phyloP scores from a whole-genome alignment of 768 basidiomycete species.

The Tephrocybe sp. region DNA sequence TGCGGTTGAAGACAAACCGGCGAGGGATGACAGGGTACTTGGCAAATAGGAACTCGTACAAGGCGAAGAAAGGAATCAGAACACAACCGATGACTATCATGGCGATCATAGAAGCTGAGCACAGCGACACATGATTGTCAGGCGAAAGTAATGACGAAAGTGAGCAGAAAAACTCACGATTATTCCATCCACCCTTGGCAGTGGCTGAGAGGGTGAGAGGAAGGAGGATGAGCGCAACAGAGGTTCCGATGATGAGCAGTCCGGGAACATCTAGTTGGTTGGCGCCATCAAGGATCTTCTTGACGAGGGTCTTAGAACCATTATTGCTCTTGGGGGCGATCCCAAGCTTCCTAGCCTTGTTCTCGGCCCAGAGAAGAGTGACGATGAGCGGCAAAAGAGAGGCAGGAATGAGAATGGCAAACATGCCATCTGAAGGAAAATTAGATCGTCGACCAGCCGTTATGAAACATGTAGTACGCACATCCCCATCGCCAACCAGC shows the following conservation, averaged over 20 bases:
- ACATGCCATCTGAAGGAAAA: conserved; percentile 47
- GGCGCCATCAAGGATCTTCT: conserved; percentile 23
- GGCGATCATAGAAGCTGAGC: conserved; percentile 47
- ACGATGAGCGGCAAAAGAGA: conserved; percentile 51
- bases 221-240: conserved; percentile 51
- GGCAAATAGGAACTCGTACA: conserved; percentile 54
- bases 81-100: conserved; percentile 50
- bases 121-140: background rate
- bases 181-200: conserved; percentile 43
- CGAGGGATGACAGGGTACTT: conserved; percentile 59
- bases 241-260: conserved; percentile 48
- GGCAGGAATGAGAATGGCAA: conserved; percentile 54
- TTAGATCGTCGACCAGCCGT: background rate
- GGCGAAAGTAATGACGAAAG: background rate
- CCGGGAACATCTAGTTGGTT: conserved; percentile 49
- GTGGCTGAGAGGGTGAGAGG: conserved; percentile 50
- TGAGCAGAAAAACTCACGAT: conserved; percentile 47
- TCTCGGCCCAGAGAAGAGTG: conserved; percentile 56
- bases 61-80: conserved; percentile 39
- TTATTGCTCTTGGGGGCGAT: conserved; percentile 11
- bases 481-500: conserved; percentile 73
- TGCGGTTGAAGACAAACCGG: conserved; percentile 58
- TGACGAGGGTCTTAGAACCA: conserved; percentile 12
- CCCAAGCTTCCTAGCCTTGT: conserved; percentile 41
- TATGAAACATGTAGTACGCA: conserved; percentile 30